A percentile compares a stretch with the other conserved stretches of the same genome.
Conservation (phyloP, 2,329 filamentous ascomycete species). For the Claviceps maximensis region DNA sequence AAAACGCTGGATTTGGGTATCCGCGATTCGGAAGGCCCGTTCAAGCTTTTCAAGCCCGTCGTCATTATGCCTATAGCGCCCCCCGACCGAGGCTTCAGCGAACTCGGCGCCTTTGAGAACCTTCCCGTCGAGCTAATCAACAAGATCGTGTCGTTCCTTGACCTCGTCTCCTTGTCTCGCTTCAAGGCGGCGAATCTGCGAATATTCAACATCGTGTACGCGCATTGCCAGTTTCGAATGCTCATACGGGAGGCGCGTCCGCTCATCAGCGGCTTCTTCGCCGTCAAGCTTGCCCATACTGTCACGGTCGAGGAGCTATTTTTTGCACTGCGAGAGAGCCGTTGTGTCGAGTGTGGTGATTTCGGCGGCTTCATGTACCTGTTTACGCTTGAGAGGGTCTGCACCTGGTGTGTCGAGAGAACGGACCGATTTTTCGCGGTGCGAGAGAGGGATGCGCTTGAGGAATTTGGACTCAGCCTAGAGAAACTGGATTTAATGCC, state of each 20-base stretch:
- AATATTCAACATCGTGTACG: neutral
- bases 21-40: too few species aligned
- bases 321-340: neutral
- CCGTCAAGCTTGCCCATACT: neutral
- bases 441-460: neutral
- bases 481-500: neutral
- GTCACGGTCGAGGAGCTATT: neutral
- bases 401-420: neutral
- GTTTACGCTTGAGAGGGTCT: neutral
- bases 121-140: neutral
- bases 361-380: neutral
- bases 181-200: neutral
- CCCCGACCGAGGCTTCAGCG: too few species aligned
- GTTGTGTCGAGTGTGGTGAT: neutral
- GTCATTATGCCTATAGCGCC: too few species aligned
- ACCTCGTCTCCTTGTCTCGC: neutral
- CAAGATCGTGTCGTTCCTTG: neutral
- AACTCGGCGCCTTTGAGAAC: neutral
- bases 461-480: neutral
- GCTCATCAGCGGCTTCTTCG: neutral
- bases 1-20: neutral
- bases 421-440: neutral
- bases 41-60: too few species aligned
- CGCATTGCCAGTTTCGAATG: neutral
- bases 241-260: neutral